Conservation (phyloP, 2,329 filamentous ascomycete species). For the Penicillium crustosum region DNA sequence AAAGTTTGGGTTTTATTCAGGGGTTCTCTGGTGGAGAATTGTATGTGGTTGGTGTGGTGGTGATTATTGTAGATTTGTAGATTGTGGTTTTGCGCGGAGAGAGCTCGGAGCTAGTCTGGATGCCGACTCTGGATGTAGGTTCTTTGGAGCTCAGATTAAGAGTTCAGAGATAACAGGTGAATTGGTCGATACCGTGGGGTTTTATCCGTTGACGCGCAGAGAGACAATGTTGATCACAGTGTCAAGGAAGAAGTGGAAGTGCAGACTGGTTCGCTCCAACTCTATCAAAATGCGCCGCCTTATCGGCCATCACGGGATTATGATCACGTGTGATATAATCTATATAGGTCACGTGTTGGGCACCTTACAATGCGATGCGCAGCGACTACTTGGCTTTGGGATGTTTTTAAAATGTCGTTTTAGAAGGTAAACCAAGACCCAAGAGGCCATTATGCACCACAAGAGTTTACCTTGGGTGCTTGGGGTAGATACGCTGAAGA, state of each 20-base stretch:
- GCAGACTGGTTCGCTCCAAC: not conserved
- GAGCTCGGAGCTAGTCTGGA: not conserved
- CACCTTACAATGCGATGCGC: not conserved
- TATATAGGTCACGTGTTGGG: not conserved
- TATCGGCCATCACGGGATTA: slow-evolving; percentile 5
- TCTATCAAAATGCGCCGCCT: slow-evolving; percentile 4
- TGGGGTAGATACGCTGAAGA: not conserved
- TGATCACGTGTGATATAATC: not conserved
- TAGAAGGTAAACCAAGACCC: not conserved
- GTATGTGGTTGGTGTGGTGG: not conserved
- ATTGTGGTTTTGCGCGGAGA: not conserved
- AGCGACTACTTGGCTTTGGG: not conserved
- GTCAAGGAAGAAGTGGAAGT: not conserved
- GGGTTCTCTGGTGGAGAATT: not conserved
- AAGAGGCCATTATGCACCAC: not conserved
- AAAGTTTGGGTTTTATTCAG: too few species aligned
- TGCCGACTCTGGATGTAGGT: not conserved
- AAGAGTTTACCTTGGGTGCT: fast-evolving
- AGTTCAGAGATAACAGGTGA: not conserved
- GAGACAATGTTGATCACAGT: not conserved
- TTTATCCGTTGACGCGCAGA: not conserved
- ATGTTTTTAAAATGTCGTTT: not conserved
- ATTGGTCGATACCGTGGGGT: not conserved
- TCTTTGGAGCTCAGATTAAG: not conserved
- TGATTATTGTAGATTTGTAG: not conserved